Evolutionary conservation across 2,329 filamentous ascomycete genomes (phyloP).

Genomic region (Sporothrix phasma): DNA sequence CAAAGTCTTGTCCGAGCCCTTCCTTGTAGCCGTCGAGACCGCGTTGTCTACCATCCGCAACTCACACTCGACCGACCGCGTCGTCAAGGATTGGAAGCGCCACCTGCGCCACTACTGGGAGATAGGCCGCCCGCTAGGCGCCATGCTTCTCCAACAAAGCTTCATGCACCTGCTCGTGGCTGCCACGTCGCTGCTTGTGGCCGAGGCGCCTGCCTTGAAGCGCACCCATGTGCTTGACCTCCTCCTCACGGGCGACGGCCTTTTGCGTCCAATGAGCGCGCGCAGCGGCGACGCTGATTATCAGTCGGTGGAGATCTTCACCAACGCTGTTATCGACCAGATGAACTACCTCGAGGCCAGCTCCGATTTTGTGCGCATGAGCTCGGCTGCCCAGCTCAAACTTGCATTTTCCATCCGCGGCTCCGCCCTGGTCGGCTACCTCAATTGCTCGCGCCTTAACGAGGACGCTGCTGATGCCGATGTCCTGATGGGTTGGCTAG

Average conservation of each 20-base stretch:
- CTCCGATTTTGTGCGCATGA: constrained; percentile 79
- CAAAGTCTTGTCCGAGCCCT: constrained; percentile 68
- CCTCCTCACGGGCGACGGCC: constrained; percentile 50
- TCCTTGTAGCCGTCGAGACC: constrained; percentile 77
- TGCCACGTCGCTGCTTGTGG: constrained; percentile 62
- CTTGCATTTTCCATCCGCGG: constrained; percentile 81
- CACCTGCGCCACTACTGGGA: constrained; percentile 75
- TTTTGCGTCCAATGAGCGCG: constrained; percentile 34
- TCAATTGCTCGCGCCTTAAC: constrained; percentile 77
- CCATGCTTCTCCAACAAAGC: constrained; percentile 81
- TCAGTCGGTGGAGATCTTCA: constrained; percentile 51
- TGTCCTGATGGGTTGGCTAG: constrained; percentile 72
- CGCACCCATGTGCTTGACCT: constrained; percentile 62
- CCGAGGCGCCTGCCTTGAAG: constrained; percentile 49
- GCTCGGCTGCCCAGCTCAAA: constrained; percentile 75
- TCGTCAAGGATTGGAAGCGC: constrained; percentile 76
- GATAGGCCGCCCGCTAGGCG: constrained; percentile 70
- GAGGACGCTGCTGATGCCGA: constrained; percentile 74
- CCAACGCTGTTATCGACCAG: constrained; percentile 67
- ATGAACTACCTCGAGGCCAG: constrained; percentile 81
- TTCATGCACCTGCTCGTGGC: constrained; percentile 79
- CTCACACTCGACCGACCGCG: constrained; percentile 52
- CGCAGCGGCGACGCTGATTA: constrained; percentile 41
- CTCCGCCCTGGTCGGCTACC: constrained; percentile 67
- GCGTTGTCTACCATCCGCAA: constrained; percentile 86